phyloP scores from a whole-genome alignment of 2,329 filamentous ascomycete species.

The Biscogniauxia sp. region DNA sequence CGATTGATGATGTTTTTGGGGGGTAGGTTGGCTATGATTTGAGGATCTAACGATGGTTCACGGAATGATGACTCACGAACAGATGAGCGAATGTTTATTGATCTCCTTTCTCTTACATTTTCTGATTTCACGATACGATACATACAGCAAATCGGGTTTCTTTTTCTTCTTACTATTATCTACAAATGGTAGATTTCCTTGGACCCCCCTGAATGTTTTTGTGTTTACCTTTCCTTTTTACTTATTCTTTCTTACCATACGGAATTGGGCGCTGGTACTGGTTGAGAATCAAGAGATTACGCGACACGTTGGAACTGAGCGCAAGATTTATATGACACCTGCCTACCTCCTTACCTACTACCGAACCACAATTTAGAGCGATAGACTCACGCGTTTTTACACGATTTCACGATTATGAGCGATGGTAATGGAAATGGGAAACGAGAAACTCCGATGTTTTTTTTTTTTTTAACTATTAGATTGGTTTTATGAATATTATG shows the following conservation, averaged over 20 bases:
- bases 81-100: neutral
- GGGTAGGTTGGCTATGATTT: neutral
- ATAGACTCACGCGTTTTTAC: neutral
- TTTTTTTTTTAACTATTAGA: neutral
- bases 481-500: too few species aligned
- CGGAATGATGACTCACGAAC: neutral
- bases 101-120: neutral
- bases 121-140: neutral
- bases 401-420: neutral
- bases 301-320: too few species aligned
- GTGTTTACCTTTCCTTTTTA: too few species aligned
- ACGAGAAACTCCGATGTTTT: neutral
- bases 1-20: neutral
- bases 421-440: neutral
- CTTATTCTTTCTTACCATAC: too few species aligned
- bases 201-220: too few species aligned
- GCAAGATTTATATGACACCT: too few species aligned
- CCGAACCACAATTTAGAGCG: too few species aligned
- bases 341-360: neutral
- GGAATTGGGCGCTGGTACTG: too few species aligned
- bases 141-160: neutral
- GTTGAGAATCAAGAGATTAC: too few species aligned
- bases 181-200: too few species aligned
- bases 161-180: neutral
- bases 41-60: neutral